Base-by-base conservation (phyloP, 768 basidiomycete genomes). In the Boletales sp. region DNA sequence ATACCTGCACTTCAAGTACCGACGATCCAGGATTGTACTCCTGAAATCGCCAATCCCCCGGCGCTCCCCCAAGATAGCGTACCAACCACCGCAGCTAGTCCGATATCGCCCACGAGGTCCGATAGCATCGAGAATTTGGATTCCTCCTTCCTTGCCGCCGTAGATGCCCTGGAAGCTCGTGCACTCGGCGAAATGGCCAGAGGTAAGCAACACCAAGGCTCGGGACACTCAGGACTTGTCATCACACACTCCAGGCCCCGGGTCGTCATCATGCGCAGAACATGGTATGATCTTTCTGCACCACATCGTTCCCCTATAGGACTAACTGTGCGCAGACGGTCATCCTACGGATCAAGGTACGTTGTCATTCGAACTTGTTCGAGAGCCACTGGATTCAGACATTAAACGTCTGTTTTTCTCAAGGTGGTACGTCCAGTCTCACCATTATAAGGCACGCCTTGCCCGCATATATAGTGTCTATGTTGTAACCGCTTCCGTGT, bases 131-230 rank as follows among this genome's bases (percentile, higher is more conserved):
- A 62, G 19, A 57, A 59, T 10, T 46, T 64, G 47, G 68, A 70
- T n/a, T 5, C 50, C 2, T 28, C 45, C 13, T 64, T 70, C 31
- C 54, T 72, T 30, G 63, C 63, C 8, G 65, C 78, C 44, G 60
- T 83, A 18, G 78, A 80, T 58, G 68, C 66, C 12, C 46, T 83
- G 31, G 81, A 83, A 58, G 63, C 70, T 45, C 64, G 61, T 41
- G 58, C 61, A 21, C 54, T 66, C 14, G 5, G 42, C 9, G 42
- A 51, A 17, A 46, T 40, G 14, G 14, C 39, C 8, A 36, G 8
- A 52, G 63, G 61, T 58, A 35, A 52, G 55, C 21, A 25, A 32
- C 2, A 17, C 21, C 4, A 10, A 44, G 31, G 19, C 18, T 37
- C 13, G 25, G 21, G 10, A 21, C 32, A 19, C 19, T 21, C 37